phyloP scores from a whole-genome alignment of 2,329 filamentous ascomycete genomes.

The Ascochyta clinopodiicola region DNA sequence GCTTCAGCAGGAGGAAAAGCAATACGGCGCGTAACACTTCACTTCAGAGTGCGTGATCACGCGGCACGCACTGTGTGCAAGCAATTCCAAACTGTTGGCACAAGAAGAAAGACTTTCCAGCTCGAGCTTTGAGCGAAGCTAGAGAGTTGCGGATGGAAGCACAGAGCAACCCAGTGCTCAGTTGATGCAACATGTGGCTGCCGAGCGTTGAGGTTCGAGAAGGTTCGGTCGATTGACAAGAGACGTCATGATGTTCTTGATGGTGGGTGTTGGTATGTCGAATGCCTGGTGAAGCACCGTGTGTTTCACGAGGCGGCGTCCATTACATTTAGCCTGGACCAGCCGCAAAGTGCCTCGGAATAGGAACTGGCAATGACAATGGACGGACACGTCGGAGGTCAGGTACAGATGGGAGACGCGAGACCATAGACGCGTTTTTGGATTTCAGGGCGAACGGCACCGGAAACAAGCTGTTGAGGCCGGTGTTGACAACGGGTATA shows the following conservation, averaged over 20 bases:
- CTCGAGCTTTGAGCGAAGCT: background rate
- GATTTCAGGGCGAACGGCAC: background rate
- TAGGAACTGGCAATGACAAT: too few species aligned
- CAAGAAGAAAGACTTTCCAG: background rate
- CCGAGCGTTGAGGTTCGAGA: background rate
- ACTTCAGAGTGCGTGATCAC: background rate
- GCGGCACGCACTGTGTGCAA: background rate
- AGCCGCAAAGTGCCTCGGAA: too few species aligned
- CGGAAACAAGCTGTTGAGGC: background rate
- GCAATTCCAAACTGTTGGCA: background rate
- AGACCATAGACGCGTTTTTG: background rate
- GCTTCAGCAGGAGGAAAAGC: background rate
- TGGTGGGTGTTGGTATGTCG: background rate
- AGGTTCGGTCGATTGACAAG: background rate
- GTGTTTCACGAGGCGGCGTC: conserved; percentile 2
- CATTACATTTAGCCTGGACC: background rate
- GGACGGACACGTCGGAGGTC: background rate
- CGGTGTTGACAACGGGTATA: conserved; percentile 8
- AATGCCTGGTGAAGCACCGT: background rate
- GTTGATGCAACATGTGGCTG: background rate
- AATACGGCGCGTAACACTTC: background rate
- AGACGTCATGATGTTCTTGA: background rate
- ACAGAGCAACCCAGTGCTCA: background rate
- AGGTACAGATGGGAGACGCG: background rate
- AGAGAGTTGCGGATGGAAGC: conserved; percentile 2